Conservation (phyloP, 2,329 filamentous ascomycete genomes). For the Fusarium poae region DNA sequence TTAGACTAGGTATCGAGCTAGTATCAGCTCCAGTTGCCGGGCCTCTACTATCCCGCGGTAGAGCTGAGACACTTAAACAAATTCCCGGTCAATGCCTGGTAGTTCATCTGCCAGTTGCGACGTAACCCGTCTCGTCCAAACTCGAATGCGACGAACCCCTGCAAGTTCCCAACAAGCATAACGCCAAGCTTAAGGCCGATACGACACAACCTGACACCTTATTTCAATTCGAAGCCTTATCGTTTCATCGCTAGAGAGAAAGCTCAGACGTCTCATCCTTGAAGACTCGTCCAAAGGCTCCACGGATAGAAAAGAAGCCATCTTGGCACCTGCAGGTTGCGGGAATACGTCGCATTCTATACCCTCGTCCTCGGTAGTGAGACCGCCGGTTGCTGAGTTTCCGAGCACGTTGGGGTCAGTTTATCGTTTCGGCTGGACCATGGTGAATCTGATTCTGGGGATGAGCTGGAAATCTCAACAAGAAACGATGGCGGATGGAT, state of each 20-base stretch:
- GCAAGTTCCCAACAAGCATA: conserved; percentile 26
- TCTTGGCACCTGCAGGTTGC: conserved; percentile 18
- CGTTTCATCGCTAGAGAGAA: background rate
- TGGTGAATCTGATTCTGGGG: conserved; percentile 17
- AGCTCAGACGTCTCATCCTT: conserved; percentile 21
- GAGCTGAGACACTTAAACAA: conserved; percentile 16
- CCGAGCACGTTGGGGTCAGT: conserved; percentile 29
- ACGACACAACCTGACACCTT: background rate
- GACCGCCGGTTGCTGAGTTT: conserved; percentile 16
- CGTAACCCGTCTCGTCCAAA: conserved; percentile 10
- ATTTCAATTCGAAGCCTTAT: background rate
- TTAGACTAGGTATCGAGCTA: background rate
- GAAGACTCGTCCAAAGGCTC: background rate
- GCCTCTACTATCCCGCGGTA: conserved; percentile 8
- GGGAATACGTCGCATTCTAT: conserved; percentile 6
- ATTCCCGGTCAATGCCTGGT: conserved; percentile 24
- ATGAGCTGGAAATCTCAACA: conserved; percentile 5
- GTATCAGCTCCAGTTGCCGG: conserved; percentile 1
- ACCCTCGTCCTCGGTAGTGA: background rate
- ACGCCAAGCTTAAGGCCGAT: conserved; percentile 19
- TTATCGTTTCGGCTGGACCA: conserved; percentile 1
- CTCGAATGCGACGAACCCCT: conserved; percentile 23
- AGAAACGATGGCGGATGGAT: conserved; percentile 1
- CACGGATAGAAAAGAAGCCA: conserved; percentile 23
- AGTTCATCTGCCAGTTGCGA: conserved; percentile 13